Evolutionary conservation across 1,284 basidiomycete species (phyloP).

Genomic region (Trametes hirsuta): DNA sequence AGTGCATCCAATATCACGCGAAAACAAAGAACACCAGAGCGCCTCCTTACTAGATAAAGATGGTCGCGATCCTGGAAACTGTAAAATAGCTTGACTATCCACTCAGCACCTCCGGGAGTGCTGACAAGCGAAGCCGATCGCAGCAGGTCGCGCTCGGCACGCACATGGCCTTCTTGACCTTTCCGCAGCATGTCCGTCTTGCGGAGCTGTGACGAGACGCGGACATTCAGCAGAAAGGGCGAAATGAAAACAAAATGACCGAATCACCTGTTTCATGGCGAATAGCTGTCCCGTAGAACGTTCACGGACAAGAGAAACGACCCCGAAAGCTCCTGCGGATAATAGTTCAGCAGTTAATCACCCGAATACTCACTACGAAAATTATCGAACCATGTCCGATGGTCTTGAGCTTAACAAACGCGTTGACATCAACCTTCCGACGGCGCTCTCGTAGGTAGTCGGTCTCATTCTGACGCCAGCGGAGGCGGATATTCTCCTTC

Average conservation of each 20-base stretch:
- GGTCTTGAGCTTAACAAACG: constrained; percentile 90
- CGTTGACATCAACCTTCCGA: constrained; percentile 80
- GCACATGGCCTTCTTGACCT: constrained; percentile 96
- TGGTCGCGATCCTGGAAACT: constrained; percentile 92
- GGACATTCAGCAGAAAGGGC: not conserved
- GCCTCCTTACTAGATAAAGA: constrained; percentile 80
- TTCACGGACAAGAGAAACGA: constrained; percentile 91
- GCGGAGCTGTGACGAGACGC: constrained; percentile 61
- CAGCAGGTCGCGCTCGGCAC: constrained; percentile 88
- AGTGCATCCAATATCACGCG: constrained; percentile 42
- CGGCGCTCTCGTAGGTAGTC: constrained; percentile 86
- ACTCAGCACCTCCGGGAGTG: constrained; percentile 75
- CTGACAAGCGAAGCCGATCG: constrained; percentile 78
- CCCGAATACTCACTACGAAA: constrained; percentile 13
- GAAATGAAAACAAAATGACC: not conserved
- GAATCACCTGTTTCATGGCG: constrained; percentile 92
- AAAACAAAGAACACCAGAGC: constrained; percentile 22
- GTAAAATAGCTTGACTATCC: constrained; percentile 94
- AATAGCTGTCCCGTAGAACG: constrained; percentile 79
- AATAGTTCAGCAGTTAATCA: constrained; percentile 4
- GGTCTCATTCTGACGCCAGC: constrained; percentile 88
- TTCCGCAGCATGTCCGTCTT: constrained; percentile 97
- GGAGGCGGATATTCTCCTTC: constrained; percentile 72
- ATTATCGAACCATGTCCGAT: constrained; percentile 85
- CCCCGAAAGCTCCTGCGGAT: constrained; percentile 85